Conservation (phyloP, 257 asterid genomes). For the Salvia miltiorrhiza region DNA sequence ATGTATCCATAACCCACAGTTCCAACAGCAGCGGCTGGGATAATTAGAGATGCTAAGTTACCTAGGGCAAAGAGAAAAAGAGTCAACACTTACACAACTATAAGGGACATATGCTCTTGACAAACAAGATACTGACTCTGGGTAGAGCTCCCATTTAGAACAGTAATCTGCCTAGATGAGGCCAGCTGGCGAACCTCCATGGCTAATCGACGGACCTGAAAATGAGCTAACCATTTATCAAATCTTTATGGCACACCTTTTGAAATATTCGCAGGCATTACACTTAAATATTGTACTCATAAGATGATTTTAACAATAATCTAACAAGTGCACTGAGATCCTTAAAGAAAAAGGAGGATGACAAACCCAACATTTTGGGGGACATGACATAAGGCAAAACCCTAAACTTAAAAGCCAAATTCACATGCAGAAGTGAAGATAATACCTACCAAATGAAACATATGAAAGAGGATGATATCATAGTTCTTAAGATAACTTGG, state of each 20-base stretch:
- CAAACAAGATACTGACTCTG: conserved; percentile 36
- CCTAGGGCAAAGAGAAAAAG: conserved; percentile 36
- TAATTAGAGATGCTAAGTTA: conserved; percentile 43
- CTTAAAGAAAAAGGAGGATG: not conserved
- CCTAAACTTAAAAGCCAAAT: not conserved
- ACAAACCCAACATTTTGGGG: not conserved
- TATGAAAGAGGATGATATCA: not conserved
- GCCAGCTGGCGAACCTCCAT: conserved; percentile 69
- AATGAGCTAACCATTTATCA: conserved; percentile 13
- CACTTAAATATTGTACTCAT: not conserved
- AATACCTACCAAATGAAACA: not conserved
- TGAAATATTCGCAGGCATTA: not conserved
- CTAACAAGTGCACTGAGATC: not conserved
- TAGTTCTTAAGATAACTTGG: not conserved
- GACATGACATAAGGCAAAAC: not conserved
- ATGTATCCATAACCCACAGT: conserved; percentile 92
- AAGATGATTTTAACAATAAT: not conserved
- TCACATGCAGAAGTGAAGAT: not conserved
- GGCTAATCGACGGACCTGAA: conserved; percentile 70
- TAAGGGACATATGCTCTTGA: not conserved
- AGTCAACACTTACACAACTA: conserved; percentile 1
- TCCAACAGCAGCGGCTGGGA: conserved; percentile 79
- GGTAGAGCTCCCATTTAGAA: conserved; percentile 62
- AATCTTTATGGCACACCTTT: not conserved
- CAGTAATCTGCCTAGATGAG: conserved; percentile 57